These are phyloP conservation scores for Tripterygium wilfordii DNA, from an alignment of 177 flowering plant species.

Conservation along the genomic window DNA sequence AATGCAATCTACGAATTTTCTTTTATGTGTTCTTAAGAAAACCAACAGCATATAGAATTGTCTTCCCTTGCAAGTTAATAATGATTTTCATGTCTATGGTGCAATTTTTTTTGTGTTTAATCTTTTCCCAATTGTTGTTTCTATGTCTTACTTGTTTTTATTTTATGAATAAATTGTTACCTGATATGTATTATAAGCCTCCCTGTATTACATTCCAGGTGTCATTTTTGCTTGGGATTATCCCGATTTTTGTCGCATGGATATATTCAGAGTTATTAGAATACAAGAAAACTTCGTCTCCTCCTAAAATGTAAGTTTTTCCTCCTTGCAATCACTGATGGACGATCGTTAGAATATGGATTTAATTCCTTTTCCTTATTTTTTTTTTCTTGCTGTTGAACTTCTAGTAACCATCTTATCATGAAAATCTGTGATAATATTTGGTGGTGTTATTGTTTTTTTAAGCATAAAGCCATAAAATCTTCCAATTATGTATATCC, in stretches of 20 bases:
- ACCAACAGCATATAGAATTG: too few relatives aligned
- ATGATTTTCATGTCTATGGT: too few relatives aligned
- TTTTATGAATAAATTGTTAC: neutral
- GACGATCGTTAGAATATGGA: neutral
- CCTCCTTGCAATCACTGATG: neutral
- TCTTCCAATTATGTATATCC: too few relatives aligned
- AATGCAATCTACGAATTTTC: too few relatives aligned
- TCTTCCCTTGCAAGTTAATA: too few relatives aligned
- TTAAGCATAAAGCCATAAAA: too few relatives aligned
- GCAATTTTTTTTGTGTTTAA: too few relatives aligned
- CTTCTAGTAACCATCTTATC: neutral
- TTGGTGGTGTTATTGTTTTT: too few relatives aligned
- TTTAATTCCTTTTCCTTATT: neutral
- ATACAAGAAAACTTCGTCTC: slow-evolving; percentile 45
- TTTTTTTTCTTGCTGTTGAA: neutral
- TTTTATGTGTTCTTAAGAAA: too few relatives aligned
- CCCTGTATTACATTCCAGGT: slow-evolving; percentile 42
- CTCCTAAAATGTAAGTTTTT: slow-evolving; percentile 77
- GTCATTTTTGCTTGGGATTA: slow-evolving; percentile 79
- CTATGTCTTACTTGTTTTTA: neutral
- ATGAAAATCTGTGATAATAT: too few relatives aligned
- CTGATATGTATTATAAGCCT: slow-evolving; percentile 3
- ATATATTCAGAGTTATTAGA: slow-evolving; percentile 82
- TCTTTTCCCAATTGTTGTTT: neutral
- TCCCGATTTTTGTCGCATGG: slow-evolving; percentile 83